A percentile compares a stretch with the other conserved stretches of the same genome.
phyloP scores from a whole-genome alignment of 1,284 basidiomycete genomes.

The Rhodotorula sp. region DNA sequence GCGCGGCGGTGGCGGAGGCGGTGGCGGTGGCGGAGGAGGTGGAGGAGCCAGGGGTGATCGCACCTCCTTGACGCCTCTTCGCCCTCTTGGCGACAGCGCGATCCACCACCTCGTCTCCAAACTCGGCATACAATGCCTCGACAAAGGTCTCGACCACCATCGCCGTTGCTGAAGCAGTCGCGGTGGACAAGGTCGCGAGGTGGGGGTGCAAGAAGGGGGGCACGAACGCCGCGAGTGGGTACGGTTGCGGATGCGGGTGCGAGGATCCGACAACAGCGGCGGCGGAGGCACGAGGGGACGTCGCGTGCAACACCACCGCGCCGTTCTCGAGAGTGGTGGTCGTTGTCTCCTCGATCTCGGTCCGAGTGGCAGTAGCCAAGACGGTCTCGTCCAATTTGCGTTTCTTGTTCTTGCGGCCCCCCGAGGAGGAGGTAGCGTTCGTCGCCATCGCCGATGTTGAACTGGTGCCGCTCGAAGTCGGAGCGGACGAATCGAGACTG shows the following conservation, averaged over 20 bases:
- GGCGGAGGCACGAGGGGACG: constrained; percentile 3
- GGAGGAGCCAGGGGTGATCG: no score
- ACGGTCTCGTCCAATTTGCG: constrained; percentile 17
- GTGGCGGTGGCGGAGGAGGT: no score
- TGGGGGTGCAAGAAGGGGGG: constrained; percentile 16
- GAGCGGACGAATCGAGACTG: no score
- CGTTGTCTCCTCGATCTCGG: background rate
- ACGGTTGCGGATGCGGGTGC: background rate
- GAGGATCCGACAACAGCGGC: background rate
- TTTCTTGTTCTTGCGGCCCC: constrained; percentile 15
- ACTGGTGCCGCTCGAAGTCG: no score
- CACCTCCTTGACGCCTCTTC: no score
- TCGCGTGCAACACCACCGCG: constrained; percentile 9
- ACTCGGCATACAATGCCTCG: constrained; percentile 15
- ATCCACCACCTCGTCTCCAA: constrained; percentile 6
- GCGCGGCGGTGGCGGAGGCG: no score
- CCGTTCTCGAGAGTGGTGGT: no score
- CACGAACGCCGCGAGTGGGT: background rate
- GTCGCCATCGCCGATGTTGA: background rate
- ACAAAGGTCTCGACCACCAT: constrained; percentile 9
- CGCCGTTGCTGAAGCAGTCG: background rate
- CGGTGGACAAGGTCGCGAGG: background rate
- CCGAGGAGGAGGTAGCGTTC: background rate
- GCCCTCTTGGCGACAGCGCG: background rate
- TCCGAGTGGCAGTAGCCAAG: background rate